Evolutionary conservation across 1,284 basidiomycete genomes (phyloP), one percentile per base, ranked within the genome.

Genomic region (Cutaneotrichosporon cyanovorans): DNA sequence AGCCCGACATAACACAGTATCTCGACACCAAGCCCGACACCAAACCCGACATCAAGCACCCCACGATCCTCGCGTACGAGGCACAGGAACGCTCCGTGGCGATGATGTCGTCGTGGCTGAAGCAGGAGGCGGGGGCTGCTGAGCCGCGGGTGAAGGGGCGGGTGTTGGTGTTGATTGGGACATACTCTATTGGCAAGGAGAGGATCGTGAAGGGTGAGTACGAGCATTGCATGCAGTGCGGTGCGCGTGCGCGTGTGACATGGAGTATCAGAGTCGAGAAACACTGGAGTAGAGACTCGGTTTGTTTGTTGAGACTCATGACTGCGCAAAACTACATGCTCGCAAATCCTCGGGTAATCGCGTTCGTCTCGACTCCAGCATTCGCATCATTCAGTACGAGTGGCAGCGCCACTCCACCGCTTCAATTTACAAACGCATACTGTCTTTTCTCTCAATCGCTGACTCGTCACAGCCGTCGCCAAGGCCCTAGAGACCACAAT

Each of bases 131-230:
- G 56, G 18, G 43, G 39, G 60, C 59, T 5, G 45, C 30, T 22
- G 61, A 62, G 48, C 51, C 53, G 11, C 63, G 59, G 34, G 55
- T 55, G 28, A 63, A 60, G 35, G 69, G 68, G 25, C 48, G 71
- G 48, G 66, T 74, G 37, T 75, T 97, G n/a, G 79, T 97, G 39
- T 80, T 95, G 36, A 81, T 97, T 21, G 93, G 92, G 11, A 96
- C 93, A 0, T 98, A 98, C 68, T 89, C 88, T 0, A 90, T 98
- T 45, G 93, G 93, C 42, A 98, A 98, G 70, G 93, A 98, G 69
- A 82, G 91, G 35, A 86, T 98, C 39, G 88, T 96, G 25, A 93
- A 96, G 78, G 89, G 87, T 84, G 46, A 36, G 61, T 22, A 5
- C n/a, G n/a, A n/a, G n/a, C n/a, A n/a, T n/a, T n/a, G 5, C 2